phyloP scores from a whole-genome alignment of 2,329 filamentous ascomycete genomes.

The Conoideocrella luteorostrata region DNA sequence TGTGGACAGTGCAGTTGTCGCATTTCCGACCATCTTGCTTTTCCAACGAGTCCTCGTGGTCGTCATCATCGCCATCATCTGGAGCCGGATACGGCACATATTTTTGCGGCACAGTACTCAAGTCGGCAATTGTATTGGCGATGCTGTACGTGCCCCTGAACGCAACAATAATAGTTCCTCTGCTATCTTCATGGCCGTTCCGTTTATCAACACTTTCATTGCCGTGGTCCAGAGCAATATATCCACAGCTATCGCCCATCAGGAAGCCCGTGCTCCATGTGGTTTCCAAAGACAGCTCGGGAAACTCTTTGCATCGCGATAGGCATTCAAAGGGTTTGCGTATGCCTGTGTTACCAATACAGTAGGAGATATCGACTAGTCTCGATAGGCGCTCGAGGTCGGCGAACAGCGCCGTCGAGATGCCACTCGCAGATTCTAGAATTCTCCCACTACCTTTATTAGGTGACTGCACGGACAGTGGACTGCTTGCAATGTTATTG shows the following conservation, averaged over 20 bases:
- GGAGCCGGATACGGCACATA: constrained; percentile 79
- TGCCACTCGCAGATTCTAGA: constrained; percentile 6
- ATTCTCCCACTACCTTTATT: not conserved
- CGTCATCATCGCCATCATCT: constrained; percentile 30
- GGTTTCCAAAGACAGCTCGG: constrained; percentile 67
- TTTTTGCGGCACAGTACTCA: constrained; percentile 82
- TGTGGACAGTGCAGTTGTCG: constrained; percentile 84
- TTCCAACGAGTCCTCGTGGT: not conserved
- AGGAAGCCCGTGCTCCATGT: constrained; percentile 89
- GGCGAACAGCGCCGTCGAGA: constrained; percentile 63
- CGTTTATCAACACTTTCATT: constrained; percentile 11
- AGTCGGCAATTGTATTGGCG: constrained; percentile 82
- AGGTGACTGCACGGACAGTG: not conserved
- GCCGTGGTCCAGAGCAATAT: constrained; percentile 76
- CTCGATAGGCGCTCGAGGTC: constrained; percentile 84
- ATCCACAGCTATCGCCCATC: constrained; percentile 87
- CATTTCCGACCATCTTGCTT: constrained; percentile 49
- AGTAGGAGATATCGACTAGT: constrained; percentile 91
- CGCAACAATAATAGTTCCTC: constrained; percentile 63
- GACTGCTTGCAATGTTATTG: not conserved
- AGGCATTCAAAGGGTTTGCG: constrained; percentile 76
- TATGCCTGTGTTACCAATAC: constrained; percentile 79
- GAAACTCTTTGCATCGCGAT: constrained; percentile 80
- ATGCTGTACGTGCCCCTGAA: constrained; percentile 95
- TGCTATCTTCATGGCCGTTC: constrained; percentile 13